These are phyloP conservation scores for Alternaria sp. DNA, from an alignment of 2,329 filamentous ascomycete species.

Conservation along the genomic window DNA sequence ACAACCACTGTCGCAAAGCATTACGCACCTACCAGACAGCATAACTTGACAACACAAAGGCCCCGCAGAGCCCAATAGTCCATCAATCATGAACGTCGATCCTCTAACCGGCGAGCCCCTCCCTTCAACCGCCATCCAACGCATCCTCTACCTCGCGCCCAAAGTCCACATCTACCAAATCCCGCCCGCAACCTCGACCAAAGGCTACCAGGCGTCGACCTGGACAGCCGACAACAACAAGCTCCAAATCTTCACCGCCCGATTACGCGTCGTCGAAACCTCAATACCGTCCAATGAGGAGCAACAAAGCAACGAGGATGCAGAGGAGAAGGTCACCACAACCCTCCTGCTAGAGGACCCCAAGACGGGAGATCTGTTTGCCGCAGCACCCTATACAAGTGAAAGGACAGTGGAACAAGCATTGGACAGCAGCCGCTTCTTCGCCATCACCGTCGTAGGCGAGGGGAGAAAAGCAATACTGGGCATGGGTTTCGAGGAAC, in stretches of 20 bases:
- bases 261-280: conserved; percentile 79
- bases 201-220: conserved; percentile 76
- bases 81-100: conserved; percentile 66
- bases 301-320: conserved; percentile 41
- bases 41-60: not conserved
- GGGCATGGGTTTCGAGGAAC: conserved; percentile 86
- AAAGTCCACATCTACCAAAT: conserved; percentile 87
- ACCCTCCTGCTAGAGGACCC: conserved; percentile 83
- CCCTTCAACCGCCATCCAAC: conserved; percentile 79
- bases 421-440: conserved; percentile 81
- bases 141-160: conserved; percentile 77
- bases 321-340: conserved; percentile 67
- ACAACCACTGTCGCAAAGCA: not conserved
- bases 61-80: not conserved
- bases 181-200: conserved; percentile 77
- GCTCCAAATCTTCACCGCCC: conserved; percentile 84
- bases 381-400: conserved; percentile 78
- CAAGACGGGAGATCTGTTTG: conserved; percentile 76
- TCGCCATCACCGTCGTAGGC: conserved; percentile 80
- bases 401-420: conserved; percentile 74
- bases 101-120: conserved; percentile 73
- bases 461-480: conserved; percentile 78
- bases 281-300: conserved; percentile 56
- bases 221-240: conserved; percentile 74
- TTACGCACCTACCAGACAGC: not conserved